These are phyloP conservation scores for Vigna angularis DNA, from an alignment of 306 rosid genomes.

Conservation along the genomic window DNA sequence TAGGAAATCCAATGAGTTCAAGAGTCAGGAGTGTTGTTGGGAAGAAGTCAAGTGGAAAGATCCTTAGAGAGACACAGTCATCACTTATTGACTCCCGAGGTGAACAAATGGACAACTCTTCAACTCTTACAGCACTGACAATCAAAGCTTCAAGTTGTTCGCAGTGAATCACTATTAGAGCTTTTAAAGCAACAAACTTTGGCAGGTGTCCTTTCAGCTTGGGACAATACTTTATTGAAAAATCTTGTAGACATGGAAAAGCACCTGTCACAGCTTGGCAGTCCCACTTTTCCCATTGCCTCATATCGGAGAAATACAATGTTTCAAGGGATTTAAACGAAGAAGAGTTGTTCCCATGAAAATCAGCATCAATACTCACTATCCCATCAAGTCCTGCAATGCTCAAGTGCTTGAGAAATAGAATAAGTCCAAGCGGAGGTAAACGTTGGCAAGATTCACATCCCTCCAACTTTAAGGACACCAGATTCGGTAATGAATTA, in stretches of 20 bases:
- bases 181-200: neutral
- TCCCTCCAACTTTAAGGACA: neutral
- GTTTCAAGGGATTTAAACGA: neutral
- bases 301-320: neutral
- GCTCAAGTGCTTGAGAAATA: neutral
- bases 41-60: too few relatives aligned
- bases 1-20: too few relatives aligned
- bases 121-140: too few relatives aligned
- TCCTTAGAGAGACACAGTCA: too few relatives aligned
- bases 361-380: neutral
- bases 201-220: neutral
- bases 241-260: neutral
- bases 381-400: neutral
- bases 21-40: too few relatives aligned
- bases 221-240: neutral
- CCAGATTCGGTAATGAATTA: neutral
- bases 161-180: too few relatives aligned
- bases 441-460: neutral
- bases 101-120: too few relatives aligned
- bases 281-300: neutral
- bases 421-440: neutral
- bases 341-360: neutral
- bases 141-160: too few relatives aligned
- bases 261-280: neutral
- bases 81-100: too few relatives aligned